Evolutionary conservation across 768 basidiomycete species (phyloP).

Genomic region (Fomitopsis serialis): DNA sequence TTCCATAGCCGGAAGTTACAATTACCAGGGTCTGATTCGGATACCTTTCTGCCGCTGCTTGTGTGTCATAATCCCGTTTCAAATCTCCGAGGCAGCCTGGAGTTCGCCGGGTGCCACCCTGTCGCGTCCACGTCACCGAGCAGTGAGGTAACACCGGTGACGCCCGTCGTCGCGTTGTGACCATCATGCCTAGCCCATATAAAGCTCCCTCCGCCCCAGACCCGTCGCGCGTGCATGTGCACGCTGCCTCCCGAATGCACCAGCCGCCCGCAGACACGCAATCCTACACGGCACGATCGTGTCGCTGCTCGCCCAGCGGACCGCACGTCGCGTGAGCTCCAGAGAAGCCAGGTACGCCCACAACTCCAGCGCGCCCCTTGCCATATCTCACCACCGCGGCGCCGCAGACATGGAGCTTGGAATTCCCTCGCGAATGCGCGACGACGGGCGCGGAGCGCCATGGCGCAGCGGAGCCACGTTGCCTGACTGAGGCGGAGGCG

Average conservation of each 20-base stretch:
- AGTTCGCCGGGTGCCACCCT: neutral
- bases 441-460: neutral
- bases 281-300: no score
- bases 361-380: no score
- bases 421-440: neutral
- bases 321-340: neutral
- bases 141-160: slow-evolving; percentile 1
- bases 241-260: no score
- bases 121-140: neutral
- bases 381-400: neutral
- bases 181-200: slow-evolving; percentile 4
- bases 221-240: neutral
- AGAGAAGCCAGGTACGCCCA: neutral
- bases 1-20: neutral
- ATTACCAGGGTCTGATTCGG: neutral
- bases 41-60: neutral
- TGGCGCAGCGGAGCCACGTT: neutral
- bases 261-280: no score
- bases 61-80: neutral
- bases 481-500: neutral
- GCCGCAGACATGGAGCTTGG: neutral
- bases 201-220: neutral
- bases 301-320: neutral
- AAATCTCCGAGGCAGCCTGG: neutral
- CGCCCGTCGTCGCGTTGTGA: slow-evolving; percentile 2